phyloP scores from a whole-genome alignment of 2,329 filamentous ascomycete genomes.

The Arthrocladium fulminans region DNA sequence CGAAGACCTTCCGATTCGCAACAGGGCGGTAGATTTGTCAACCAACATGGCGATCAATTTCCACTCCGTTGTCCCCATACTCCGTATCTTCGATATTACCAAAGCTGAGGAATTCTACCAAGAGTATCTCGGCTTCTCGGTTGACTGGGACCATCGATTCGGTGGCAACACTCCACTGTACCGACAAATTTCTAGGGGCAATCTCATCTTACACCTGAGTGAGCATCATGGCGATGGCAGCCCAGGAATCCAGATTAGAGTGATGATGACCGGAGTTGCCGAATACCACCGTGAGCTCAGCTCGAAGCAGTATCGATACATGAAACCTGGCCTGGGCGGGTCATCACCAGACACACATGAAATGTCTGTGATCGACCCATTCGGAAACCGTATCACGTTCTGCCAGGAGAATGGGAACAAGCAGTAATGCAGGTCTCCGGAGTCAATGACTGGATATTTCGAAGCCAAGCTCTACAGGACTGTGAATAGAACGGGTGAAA shows the following conservation, averaged over 20 bases:
- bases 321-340: neutral
- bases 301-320: conserved; percentile 3
- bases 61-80: conserved; percentile 1
- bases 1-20: no score
- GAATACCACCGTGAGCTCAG: neutral
- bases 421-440: neutral
- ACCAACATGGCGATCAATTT: conserved; percentile 5
- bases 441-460: no score
- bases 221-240: conserved; percentile 6
- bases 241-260: neutral
- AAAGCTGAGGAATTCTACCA: conserved; percentile 8
- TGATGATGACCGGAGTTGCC: conserved; percentile 3
- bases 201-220: conserved; percentile 1
- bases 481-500: no score
- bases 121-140: conserved; percentile 1
- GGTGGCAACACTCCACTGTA: neutral
- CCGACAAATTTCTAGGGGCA: neutral
- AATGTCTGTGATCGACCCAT: conserved; percentile 2
- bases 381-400: conserved; percentile 5
- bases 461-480: no score
- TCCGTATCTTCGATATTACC: conserved; percentile 6
- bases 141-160: conserved; percentile 7
- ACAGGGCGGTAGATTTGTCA: no score
- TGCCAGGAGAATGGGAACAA: neutral
- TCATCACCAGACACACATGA: neutral